Percentiles rank a stretch among this genome's conserved stretches.
These are phyloP conservation scores for Paracoccidioides lutzii DNA, from an alignment of 2,329 filamentous ascomycete genomes.

Conservation along the genomic window DNA sequence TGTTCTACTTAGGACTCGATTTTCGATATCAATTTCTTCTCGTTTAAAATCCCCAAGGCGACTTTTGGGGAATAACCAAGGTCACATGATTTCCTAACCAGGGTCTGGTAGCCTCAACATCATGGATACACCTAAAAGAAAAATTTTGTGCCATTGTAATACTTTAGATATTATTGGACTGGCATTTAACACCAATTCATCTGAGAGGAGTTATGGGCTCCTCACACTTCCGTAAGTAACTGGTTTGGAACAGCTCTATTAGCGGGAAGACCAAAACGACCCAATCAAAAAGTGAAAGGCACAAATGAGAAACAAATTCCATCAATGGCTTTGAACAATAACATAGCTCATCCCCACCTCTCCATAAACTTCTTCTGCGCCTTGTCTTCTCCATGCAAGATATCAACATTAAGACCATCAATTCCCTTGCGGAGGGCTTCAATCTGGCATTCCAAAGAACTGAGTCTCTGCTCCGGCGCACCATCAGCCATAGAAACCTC, in stretches of 20 bases:
- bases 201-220: neutral
- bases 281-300: neutral
- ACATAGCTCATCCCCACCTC: slow-evolving; percentile 15
- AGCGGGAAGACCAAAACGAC: too few relatives aligned
- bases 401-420: slow-evolving; percentile 22
- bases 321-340: neutral
- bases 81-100: too few relatives aligned
- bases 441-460: slow-evolving; percentile 21
- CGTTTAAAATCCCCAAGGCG: too few relatives aligned
- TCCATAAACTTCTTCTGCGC: slow-evolving; percentile 22
- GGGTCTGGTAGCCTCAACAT: too few relatives aligned
- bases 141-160: too few relatives aligned
- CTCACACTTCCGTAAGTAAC: neutral
- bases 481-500: slow-evolving; percentile 18
- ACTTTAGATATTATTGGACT: too few relatives aligned
- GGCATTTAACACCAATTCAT: too few relatives aligned
- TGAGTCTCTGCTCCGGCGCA: slow-evolving; percentile 18
- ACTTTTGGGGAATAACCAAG: too few relatives aligned
- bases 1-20: neutral
- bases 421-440: slow-evolving; percentile 21
- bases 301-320: too few relatives aligned
- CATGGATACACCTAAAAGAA: neutral
- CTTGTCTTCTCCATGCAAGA: slow-evolving; percentile 21
- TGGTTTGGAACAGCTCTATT: neutral
- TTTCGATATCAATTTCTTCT: too few relatives aligned